These are phyloP conservation scores for Boletus pseudopeckii DNA, from an alignment of 768 basidiomycete genomes.

Conservation along the genomic window DNA sequence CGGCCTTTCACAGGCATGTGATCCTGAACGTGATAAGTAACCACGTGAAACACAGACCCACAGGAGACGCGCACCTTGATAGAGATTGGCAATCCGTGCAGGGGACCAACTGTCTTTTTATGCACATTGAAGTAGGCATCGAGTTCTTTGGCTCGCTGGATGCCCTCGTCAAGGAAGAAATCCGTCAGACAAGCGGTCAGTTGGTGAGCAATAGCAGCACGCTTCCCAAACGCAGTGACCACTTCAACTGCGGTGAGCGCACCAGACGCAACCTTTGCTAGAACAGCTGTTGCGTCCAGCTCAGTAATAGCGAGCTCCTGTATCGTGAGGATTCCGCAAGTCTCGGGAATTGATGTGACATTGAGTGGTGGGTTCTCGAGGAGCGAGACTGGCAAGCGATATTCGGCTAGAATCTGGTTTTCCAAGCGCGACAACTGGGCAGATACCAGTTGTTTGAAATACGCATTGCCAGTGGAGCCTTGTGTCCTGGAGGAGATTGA, in stretches of 20 bases:
- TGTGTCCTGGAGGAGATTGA: conserved; percentile 21
- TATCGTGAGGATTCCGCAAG: conserved; percentile 31
- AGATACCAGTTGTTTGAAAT: conserved; percentile 18
- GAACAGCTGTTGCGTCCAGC: conserved; percentile 36
- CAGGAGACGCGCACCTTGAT: conserved; percentile 34
- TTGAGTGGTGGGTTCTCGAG: conserved; percentile 28
- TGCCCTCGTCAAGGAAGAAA: conserved; percentile 43
- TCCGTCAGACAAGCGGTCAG: conserved; percentile 39
- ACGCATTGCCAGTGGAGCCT: conserved; percentile 21
- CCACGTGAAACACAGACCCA: background rate
- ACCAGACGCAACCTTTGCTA: conserved; percentile 27
- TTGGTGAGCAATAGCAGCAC: conserved; percentile 54
- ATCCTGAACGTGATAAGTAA: conserved; percentile 28
- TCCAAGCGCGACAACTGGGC: conserved; percentile 20
- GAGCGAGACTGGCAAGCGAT: conserved; percentile 12
- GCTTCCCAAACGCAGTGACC: conserved; percentile 42
- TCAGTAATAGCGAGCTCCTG: conserved; percentile 35
- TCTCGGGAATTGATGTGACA: conserved; percentile 32
- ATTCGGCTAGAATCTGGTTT: conserved; percentile 23
- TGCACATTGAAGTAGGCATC: conserved; percentile 38
- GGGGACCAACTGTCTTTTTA: conserved; percentile 40
- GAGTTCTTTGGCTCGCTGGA: conserved; percentile 39
- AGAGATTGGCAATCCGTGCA: conserved; percentile 41
- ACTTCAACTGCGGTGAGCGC: conserved; percentile 38
- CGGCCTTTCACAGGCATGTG: conserved; percentile 41